These are phyloP conservation scores for Zizania palustris DNA, from an alignment of 202 grass and related monocot genomes.

Conservation along the genomic window DNA sequence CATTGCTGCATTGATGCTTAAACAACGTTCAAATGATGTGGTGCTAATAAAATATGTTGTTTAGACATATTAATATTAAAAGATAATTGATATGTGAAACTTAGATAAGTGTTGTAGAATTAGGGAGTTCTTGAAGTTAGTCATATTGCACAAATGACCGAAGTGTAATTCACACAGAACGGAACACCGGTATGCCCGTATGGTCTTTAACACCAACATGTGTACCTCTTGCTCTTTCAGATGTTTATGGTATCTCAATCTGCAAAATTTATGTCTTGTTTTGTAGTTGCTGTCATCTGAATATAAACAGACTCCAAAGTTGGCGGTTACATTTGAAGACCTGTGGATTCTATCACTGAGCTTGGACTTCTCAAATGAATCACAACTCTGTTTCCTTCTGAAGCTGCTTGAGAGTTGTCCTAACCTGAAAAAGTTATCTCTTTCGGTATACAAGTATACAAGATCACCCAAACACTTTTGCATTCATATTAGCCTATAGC, in stretches of 20 bases:
- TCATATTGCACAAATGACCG: not conserved
- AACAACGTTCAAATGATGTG: conserved; percentile 10
- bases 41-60: conserved; percentile 1
- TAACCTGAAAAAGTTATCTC: conserved; percentile 39
- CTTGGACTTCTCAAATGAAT: conserved; percentile 34
- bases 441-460: conserved; percentile 55
- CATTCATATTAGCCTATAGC: conserved; percentile 9
- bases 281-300: conserved; percentile 40
- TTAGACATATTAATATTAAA: conserved; percentile 11
- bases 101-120: not conserved
- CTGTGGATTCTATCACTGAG: conserved; percentile 46
- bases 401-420: conserved; percentile 57
- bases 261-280: conserved; percentile 6
- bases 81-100: not conserved
- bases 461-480: conserved; percentile 1
- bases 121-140: too few species aligned
- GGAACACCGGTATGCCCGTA: not conserved
- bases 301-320: conserved; percentile 43
- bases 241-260: not conserved
- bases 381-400: conserved; percentile 35
- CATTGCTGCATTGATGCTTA: conserved; percentile 5
- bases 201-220: conserved; percentile 1
- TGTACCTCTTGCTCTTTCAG: not conserved
- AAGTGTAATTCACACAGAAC: not conserved
- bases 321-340: conserved; percentile 42